Conservation (phyloP, 192 early-diverging fungal genomes). For the Gamsiella multidivaricata region DNA sequence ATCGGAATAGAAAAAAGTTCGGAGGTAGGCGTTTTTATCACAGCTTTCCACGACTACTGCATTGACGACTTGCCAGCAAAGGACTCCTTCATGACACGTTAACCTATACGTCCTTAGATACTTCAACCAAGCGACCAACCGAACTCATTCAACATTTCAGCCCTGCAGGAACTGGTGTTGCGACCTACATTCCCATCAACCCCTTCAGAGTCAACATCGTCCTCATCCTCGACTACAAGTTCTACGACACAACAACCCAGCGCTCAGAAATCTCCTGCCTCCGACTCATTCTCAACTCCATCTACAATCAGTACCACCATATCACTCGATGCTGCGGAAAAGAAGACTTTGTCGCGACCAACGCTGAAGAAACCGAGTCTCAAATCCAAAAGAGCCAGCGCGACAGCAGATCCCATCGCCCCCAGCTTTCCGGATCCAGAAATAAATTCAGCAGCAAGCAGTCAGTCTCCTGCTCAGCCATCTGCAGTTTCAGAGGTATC, state of each 20-base stretch:
- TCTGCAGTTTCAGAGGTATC: too few relatives aligned
- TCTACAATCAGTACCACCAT: neutral
- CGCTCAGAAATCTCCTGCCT: neutral
- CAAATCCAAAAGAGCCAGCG: neutral
- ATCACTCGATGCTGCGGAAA: neutral
- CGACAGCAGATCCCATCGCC: neutral
- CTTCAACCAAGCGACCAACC: too few relatives aligned
- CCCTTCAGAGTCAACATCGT: neutral
- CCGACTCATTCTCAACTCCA: neutral
- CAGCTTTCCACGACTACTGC: too few relatives aligned
- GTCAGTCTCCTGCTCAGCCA: neutral
- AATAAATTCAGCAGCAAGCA: too few relatives aligned
- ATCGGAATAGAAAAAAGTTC: neutral
- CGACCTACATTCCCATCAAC: neutral
- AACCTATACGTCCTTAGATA: too few relatives aligned
- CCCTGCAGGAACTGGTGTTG: too few relatives aligned
- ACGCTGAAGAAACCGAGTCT: slow-evolving; percentile 7
- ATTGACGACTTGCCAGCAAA: too few relatives aligned
- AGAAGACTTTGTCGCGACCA: neutral
- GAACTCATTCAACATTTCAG: too few relatives aligned
- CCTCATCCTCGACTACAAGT: neutral
- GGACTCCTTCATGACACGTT: too few relatives aligned
- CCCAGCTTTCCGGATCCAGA: too few relatives aligned
- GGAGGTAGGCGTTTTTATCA: slow-evolving; percentile 5
- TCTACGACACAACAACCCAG: too few relatives aligned